A percentile compares a stretch with the other conserved stretches of the same genome.
phyloP scores from a whole-genome alignment of 2,329 filamentous ascomycete genomes.

The Monosporascus sp. region DNA sequence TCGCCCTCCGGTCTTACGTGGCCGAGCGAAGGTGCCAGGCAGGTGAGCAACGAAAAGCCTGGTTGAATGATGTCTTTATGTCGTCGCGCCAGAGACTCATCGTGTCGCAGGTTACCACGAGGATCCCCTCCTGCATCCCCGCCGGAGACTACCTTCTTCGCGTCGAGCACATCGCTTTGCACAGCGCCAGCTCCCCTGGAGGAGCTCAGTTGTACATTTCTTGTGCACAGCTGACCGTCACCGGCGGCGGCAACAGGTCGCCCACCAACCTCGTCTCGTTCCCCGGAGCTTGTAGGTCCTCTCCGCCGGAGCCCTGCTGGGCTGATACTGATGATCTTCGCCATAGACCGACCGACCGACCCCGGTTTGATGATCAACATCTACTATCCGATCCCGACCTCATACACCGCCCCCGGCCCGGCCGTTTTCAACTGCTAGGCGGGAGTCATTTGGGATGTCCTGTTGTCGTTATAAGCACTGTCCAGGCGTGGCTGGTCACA shows the following conservation, averaged over 20 bases:
- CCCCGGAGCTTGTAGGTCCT: slow-evolving; percentile 30
- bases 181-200: slow-evolving; percentile 32
- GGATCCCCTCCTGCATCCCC: slow-evolving; percentile 37
- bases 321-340: not conserved
- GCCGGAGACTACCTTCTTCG: slow-evolving; percentile 45
- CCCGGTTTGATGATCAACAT: slow-evolving; percentile 39
- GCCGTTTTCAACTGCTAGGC: slow-evolving; percentile 23
- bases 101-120: slow-evolving; percentile 29
- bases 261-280: slow-evolving; percentile 33
- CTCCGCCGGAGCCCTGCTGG: no score
- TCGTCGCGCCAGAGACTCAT: not conserved
- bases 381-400: slow-evolving; percentile 35
- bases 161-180: slow-evolving; percentile 43
- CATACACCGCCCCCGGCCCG: slow-evolving; percentile 28
- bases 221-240: slow-evolving; percentile 32
- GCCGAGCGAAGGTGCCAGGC: slow-evolving; percentile 32
- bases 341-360: slow-evolving; percentile 27
- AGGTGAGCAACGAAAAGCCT: not conserved
- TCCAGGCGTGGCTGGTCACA: no score
- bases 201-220: slow-evolving; percentile 43
- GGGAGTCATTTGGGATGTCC: no score
- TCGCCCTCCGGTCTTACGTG: slow-evolving; percentile 31
- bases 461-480: no score
- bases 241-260: slow-evolving; percentile 34
- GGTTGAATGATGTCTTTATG: no score